These are phyloP conservation scores for Dimocarpus longan DNA, from an alignment of 345 rosid genomes.

Conservation along the genomic window DNA sequence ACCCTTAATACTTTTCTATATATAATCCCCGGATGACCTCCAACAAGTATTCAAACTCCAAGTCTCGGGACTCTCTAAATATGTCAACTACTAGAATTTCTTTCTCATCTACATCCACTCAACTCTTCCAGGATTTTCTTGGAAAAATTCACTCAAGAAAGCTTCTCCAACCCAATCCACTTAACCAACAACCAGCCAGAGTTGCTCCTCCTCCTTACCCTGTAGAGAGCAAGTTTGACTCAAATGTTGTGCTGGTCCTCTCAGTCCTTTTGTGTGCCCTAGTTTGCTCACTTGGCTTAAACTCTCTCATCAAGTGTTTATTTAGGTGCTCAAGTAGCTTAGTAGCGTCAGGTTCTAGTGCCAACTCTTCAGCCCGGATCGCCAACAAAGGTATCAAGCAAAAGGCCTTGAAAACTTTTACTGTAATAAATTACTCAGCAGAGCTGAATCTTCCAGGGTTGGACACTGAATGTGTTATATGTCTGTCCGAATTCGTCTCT, in stretches of 20 bases:
- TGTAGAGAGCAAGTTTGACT: slow-evolving; percentile 30
- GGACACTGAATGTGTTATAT: slow-evolving; percentile 20
- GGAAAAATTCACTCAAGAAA: slow-evolving; percentile 37
- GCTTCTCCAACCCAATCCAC: slow-evolving; percentile 31
- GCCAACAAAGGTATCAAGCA: slow-evolving; percentile 71
- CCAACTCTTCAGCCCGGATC: slow-evolving; percentile 27
- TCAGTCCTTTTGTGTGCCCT: slow-evolving; percentile 53
- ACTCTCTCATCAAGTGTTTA: slow-evolving; percentile 50
- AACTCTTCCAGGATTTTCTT: slow-evolving; percentile 28
- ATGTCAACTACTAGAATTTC: not conserved
- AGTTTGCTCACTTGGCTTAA: slow-evolving; percentile 49
- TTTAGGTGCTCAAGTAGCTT: slow-evolving; percentile 35
- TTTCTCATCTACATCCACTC: slow-evolving; percentile 1
- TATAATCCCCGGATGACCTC: not conserved
- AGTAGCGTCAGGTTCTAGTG: slow-evolving; percentile 31
- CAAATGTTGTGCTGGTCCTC: slow-evolving; percentile 49
- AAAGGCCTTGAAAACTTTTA: slow-evolving; percentile 58
- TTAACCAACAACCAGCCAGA: slow-evolving; percentile 26
- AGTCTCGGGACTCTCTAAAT: not conserved
- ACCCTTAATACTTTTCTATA: not conserved
- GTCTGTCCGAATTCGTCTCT: slow-evolving; percentile 8
- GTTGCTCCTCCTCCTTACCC: slow-evolving; percentile 27
- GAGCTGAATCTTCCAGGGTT: slow-evolving; percentile 11
- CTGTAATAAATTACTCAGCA: slow-evolving; percentile 4
- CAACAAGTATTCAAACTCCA: not conserved